These are phyloP conservation scores for Meredithiella fracta DNA, from an alignment of 2,329 filamentous ascomycete species.

Conservation along the genomic window DNA sequence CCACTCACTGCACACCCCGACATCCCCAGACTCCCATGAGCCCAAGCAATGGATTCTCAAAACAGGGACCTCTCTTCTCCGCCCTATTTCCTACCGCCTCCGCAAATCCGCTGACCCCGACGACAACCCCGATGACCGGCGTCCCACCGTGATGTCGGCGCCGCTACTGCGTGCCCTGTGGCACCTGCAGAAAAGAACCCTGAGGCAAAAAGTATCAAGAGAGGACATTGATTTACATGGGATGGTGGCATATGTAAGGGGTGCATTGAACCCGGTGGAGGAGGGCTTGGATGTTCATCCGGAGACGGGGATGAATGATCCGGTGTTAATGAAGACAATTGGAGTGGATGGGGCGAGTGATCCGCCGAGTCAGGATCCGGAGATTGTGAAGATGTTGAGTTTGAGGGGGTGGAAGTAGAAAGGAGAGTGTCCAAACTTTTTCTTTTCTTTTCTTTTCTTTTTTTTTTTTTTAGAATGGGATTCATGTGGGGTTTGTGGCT, in stretches of 20 bases:
- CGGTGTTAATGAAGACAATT: constrained; percentile 21
- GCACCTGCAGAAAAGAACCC: constrained; percentile 6
- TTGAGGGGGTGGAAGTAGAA: constrained; percentile 8
- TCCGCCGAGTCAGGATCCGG: constrained; percentile 27
- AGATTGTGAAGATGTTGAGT: constrained; percentile 19
- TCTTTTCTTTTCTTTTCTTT: neutral
- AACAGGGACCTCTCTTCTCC: constrained; percentile 17
- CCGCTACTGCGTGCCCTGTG: constrained; percentile 10
- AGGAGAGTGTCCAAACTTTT: neutral
- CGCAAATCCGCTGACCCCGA: constrained; percentile 16
- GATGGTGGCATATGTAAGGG: constrained; percentile 21
- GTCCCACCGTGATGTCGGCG: constrained; percentile 8
- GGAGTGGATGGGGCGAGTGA: constrained; percentile 18
- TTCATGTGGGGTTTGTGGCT: neutral
- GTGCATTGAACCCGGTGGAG: constrained; percentile 17
- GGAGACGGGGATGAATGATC: constrained; percentile 25
- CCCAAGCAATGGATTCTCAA: constrained; percentile 17
- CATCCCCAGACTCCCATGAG: constrained; percentile 12
- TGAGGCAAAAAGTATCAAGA: constrained; percentile 10
- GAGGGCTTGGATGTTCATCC: constrained; percentile 26
- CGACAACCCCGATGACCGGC: constrained; percentile 4
- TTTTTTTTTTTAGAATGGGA: neutral
- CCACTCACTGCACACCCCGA: constrained; percentile 10
- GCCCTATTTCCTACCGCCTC: constrained; percentile 17
- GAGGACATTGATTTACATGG: constrained; percentile 19